Conservation (phyloP, 805 yeast genomes). For the Candida broadrunensis region DNA sequence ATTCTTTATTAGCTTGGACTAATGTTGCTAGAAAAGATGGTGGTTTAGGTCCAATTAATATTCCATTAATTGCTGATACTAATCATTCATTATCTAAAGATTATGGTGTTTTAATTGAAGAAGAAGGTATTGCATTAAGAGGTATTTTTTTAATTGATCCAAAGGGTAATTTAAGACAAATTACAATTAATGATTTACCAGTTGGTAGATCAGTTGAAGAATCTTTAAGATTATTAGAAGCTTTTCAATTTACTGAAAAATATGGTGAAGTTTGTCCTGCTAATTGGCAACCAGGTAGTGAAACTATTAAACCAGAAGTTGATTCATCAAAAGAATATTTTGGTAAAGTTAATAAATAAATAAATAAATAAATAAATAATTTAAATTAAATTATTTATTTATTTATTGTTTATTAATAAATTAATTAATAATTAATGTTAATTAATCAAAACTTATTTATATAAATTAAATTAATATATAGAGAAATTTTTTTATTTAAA, state of each 20-base stretch:
- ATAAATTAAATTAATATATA: too few relatives aligned
- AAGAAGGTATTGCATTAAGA: conserved; percentile 95
- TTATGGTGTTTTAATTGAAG: conserved; percentile 97
- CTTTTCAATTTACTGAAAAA: conserved; percentile 99
- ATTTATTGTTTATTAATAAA: too few relatives aligned
- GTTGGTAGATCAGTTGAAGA: conserved; percentile 99
- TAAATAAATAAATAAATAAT: too few relatives aligned
- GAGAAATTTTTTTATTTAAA: too few relatives aligned
- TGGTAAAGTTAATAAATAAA: conserved; percentile 81
- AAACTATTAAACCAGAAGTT: conserved; percentile 76
- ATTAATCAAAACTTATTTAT: too few relatives aligned
- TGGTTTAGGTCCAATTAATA: conserved; percentile 93
- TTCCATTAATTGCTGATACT: conserved; percentile 95
- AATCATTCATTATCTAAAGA: conserved; percentile 93
- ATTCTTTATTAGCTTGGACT: conserved; percentile 97
- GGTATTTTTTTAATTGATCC: conserved; percentile 99
- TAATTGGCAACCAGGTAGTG: conserved; percentile 91
- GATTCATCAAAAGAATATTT: conserved; percentile 89
- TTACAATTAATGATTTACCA: conserved; percentile 97
- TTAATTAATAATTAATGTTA: too few relatives aligned
- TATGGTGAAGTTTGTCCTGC: conserved; percentile 99
- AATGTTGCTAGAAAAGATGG: conserved; percentile 95
- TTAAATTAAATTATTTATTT: too few relatives aligned
- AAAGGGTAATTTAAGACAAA: conserved; percentile 89
- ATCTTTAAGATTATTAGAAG: conserved; percentile 95